Evolutionary conservation across 2,329 filamentous ascomycete species (phyloP), one percentile per base, ranked within the genome.

Genomic region (Fusarium sp.): DNA sequence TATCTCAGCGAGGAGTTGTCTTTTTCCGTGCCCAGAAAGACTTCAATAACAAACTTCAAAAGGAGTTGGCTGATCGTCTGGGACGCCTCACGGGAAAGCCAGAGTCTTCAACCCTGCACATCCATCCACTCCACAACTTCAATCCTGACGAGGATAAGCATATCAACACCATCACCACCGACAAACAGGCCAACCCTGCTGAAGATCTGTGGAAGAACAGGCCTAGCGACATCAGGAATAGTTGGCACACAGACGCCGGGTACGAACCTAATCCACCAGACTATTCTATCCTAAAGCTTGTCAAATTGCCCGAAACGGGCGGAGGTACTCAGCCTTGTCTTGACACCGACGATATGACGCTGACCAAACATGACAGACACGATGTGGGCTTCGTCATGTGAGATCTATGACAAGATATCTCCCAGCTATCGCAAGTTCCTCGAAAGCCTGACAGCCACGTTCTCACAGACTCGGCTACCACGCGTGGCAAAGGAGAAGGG

Each of bases 211-310:
- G 43, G 51, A 55, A 55, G 14, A 55, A 55, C 11, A 46, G 51
- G 6, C 51, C 51, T 5, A 39, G 22, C 43, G 51, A 55, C 14
- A 55, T 55, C 14, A 46, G 51, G n/a, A 55, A 55, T 22, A 55
- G 51, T 8, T 55, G 51, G 51, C 51, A 55, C 14, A 55, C 51
- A 13, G 51, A 55, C 11, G 52, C 52, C 19, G 52, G 52, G 6
- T 55, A 48, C 19, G 52, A 55, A 23, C 52, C 43, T 5, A 55
- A 48, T 5, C 52, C 52, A 2, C 43, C 52, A 19, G 52, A 55
- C 15, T 55, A 55, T 14, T 48, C 52, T 3, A 55, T 55, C 10
- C 11, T 55, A 5, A 55, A 55, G 35, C 15, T 55, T 2, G 43
- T 55, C 4, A 23, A 48, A 17, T n/a, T 48, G 15, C 52, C 52